Conservation (phyloP, 768 basidiomycete genomes). For the Trichaptum fuscoviolaceum region DNA sequence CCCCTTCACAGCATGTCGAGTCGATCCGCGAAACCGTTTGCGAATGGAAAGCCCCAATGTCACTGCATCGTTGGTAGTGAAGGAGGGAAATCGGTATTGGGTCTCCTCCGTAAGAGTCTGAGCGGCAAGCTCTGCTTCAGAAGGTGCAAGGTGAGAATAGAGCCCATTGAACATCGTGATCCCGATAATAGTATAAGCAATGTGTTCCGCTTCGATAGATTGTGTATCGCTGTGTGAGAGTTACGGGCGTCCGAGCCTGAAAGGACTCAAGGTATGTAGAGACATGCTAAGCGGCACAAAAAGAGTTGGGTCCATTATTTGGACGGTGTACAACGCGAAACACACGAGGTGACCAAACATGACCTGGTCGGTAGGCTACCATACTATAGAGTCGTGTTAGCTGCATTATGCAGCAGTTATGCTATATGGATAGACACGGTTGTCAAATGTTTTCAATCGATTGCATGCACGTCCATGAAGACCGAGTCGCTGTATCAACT, state of each 20-base stretch:
- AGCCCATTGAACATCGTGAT: constrained; percentile 56
- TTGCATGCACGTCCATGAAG: no score
- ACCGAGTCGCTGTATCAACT: no score
- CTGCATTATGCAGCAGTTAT: background rate
- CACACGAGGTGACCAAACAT: constrained; percentile 3
- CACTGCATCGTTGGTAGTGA: constrained; percentile 73
- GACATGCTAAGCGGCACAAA: background rate
- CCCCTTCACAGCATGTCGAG: constrained; percentile 59
- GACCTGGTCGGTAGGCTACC: background rate
- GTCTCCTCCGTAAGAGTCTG: constrained; percentile 69
- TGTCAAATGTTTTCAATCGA: no score
- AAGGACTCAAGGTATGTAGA: background rate
- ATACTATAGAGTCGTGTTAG: background rate
- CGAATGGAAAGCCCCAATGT: constrained; percentile 75
- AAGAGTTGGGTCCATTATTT: background rate
- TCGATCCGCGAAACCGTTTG: constrained; percentile 74
- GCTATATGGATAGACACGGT: background rate
- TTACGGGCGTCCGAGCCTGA: background rate
- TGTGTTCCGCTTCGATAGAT: background rate
- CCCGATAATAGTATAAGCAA: constrained; percentile 6
- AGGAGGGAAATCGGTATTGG: constrained; percentile 63
- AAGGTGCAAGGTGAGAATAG: constrained; percentile 49
- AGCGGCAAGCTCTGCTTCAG: constrained; percentile 66
- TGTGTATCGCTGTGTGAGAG: constrained; percentile 2
- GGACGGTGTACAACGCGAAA: constrained; percentile 3